These are phyloP conservation scores for Talaromyces amestolkiae DNA, from an alignment of 2,329 filamentous ascomycete genomes.

Conservation along the genomic window DNA sequence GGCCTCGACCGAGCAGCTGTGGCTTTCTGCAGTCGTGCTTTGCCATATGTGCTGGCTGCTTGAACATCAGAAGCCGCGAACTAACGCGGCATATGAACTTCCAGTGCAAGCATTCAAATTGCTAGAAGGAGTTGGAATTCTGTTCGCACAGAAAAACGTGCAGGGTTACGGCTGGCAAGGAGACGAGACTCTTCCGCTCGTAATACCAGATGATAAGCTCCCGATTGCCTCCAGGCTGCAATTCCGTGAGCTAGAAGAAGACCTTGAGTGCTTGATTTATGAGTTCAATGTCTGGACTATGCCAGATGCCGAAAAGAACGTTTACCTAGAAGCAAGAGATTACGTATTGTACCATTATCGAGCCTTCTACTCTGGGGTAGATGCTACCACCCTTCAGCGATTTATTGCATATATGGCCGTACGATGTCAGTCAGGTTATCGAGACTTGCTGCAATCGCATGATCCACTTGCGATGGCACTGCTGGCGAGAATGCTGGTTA, in stretches of 20 bases:
- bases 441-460: neutral
- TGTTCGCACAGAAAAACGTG: neutral
- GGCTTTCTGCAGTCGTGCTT: neutral
- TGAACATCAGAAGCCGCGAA: neutral
- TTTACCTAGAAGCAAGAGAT: neutral
- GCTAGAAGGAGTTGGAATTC: neutral
- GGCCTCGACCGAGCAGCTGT: neutral
- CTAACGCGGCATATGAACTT: neutral
- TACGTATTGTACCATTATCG: neutral
- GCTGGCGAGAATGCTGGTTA: neutral
- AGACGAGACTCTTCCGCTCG: neutral
- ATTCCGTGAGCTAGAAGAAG: neutral
- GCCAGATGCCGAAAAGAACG: neutral
- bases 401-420: neutral
- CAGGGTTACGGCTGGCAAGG: neutral
- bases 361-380: neutral
- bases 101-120: neutral
- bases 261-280: neutral
- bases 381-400: neutral
- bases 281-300: neutral
- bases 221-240: neutral
- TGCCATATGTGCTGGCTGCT: neutral
- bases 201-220: neutral
- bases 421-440: neutral
- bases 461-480: neutral